phyloP scores from a whole-genome alignment of 1,139 yeast genomes.

The Suhomyces bribrorum region DNA sequence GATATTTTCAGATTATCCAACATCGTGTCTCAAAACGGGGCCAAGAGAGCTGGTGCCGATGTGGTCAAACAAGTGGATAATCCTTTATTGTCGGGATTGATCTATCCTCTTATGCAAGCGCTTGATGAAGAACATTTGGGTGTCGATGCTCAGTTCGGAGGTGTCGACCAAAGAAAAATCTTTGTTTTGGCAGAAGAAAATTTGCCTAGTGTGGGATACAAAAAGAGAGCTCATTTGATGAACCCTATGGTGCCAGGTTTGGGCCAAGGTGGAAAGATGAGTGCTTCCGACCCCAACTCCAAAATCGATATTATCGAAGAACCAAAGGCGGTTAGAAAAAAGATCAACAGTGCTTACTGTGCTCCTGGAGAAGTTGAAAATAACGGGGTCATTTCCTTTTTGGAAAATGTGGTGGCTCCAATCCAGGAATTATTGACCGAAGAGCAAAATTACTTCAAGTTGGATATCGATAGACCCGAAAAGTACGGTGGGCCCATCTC shows the following conservation, averaged over 20 bases:
- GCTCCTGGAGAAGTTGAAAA: slow-evolving; percentile 92
- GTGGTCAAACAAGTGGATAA: slow-evolving; percentile 97
- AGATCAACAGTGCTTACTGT: slow-evolving; percentile 89
- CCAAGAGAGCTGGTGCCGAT: slow-evolving; percentile 99
- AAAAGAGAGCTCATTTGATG: slow-evolving; percentile 97
- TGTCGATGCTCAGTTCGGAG: slow-evolving; percentile 96
- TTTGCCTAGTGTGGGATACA: slow-evolving; percentile 83
- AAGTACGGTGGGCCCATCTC: slow-evolving; percentile 92
- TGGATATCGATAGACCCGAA: slow-evolving; percentile 87
- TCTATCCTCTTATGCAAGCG: slow-evolving; percentile 98
- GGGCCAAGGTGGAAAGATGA: slow-evolving; percentile 97
- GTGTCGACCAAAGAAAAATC: slow-evolving; percentile 98
- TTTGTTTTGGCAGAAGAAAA: slow-evolving; percentile 97
- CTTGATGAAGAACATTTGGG: slow-evolving; percentile 89
- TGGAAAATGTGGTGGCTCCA: slow-evolving; percentile 83
- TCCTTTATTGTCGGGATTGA: slow-evolving; percentile 89
- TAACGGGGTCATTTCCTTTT: slow-evolving; percentile 85
- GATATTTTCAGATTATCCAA: slow-evolving; percentile 86
- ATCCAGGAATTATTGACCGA: slow-evolving; percentile 70
- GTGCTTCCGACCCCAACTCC: slow-evolving; percentile 98
- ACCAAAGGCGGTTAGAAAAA: slow-evolving; percentile 84
- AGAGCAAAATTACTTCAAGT: slow-evolving; percentile 56
- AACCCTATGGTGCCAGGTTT: slow-evolving; percentile 98
- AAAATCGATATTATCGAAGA: slow-evolving; percentile 91
- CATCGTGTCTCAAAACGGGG: slow-evolving; percentile 87